These are phyloP conservation scores for Macadamia integrifolia DNA, from an alignment of 164 flowering plant species.

Conservation along the genomic window DNA sequence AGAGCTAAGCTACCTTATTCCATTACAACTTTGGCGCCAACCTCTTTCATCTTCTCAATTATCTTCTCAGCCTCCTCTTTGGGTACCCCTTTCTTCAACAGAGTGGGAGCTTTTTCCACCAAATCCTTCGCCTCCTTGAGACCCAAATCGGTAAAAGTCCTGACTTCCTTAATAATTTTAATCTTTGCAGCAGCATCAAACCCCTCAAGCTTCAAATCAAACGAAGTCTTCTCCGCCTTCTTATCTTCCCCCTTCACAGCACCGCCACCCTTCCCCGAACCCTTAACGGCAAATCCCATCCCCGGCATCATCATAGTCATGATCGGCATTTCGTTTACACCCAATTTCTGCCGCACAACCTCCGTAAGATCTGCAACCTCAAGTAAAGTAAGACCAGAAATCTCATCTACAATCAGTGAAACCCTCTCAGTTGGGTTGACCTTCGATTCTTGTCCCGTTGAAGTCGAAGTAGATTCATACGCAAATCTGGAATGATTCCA, in stretches of 20 bases:
- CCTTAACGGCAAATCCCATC: constrained; percentile 45
- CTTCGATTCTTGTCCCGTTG: constrained; percentile 10
- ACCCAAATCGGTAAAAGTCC: constrained; percentile 60
- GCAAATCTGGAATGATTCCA: constrained; percentile 11
- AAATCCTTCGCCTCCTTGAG: constrained; percentile 37
- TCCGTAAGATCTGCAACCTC: constrained; percentile 72
- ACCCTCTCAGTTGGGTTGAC: constrained; percentile 36
- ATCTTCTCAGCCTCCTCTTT: constrained; percentile 34
- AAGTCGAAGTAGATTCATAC: constrained; percentile 11
- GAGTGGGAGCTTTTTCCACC: constrained; percentile 33
- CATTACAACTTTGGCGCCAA: constrained; percentile 32
- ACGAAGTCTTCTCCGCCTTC: constrained; percentile 72
- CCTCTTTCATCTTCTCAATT: constrained; percentile 30
- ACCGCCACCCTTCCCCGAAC: constrained; percentile 26
- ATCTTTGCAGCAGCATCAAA: constrained; percentile 79
- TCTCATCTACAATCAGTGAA: constrained; percentile 57
- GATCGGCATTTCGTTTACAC: constrained; percentile 59
- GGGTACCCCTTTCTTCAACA: constrained; percentile 29
- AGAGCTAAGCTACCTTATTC: constrained; percentile 12
- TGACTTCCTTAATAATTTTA: constrained; percentile 88
- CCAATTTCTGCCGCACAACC: constrained; percentile 52
- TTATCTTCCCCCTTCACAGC: constrained; percentile 47
- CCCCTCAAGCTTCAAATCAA: constrained; percentile 79
- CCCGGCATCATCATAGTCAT: constrained; percentile 89
- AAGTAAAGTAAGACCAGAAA: constrained; percentile 54